Base-by-base conservation (phyloP, 116 monocot species). In the Thalassia testudinum region DNA sequence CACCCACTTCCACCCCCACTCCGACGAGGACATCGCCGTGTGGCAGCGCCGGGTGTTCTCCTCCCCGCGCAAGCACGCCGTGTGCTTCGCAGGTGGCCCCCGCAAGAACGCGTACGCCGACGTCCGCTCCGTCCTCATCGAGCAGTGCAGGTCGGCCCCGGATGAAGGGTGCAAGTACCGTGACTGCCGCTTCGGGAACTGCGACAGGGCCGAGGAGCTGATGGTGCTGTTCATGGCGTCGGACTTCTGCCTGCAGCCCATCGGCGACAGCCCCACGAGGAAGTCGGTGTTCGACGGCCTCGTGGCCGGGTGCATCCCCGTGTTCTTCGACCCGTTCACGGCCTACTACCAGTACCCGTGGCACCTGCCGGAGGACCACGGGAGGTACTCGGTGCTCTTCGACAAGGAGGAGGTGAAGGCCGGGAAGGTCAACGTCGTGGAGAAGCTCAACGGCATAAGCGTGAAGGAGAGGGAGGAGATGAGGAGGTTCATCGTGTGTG, bases 281-380 rank as follows among this genome's bases (percentile, higher is more conserved):
- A 74, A 71, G 52, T 82, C 77, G 2, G 74, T 71, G 21, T 82
- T 82, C 45, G 82, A 82, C 20, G 59, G 74, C 55, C 37, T 82
- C 21, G 30, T 82, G 12, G 27, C 74, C 6, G 77, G 77, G 10
- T 82, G 82, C 68, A 82, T 83, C 7, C 78, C 83, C 20, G 78
- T 83, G 19, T 28, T 83, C 23, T 78, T 78, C 26, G 65, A 75
- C 42, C 71, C 70, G 1, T 71, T 72, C 50, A 74, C 78, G 21
- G 83, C 78, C 0, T 78, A 74, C 45, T 70, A 71, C 42, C 78
- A 78, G 67, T 83, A 78, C 62, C 71, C 74, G 18, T 83, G 83
- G 83, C 78, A 83, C 63, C 26, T 83, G 42, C 74, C 83, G 12
- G 61, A 67, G 64, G 77, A 82, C 21, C 58, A 60, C 58, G 25